Conservation (phyloP, 2,329 filamentous ascomycete species). For the Helotiales sp. region DNA sequence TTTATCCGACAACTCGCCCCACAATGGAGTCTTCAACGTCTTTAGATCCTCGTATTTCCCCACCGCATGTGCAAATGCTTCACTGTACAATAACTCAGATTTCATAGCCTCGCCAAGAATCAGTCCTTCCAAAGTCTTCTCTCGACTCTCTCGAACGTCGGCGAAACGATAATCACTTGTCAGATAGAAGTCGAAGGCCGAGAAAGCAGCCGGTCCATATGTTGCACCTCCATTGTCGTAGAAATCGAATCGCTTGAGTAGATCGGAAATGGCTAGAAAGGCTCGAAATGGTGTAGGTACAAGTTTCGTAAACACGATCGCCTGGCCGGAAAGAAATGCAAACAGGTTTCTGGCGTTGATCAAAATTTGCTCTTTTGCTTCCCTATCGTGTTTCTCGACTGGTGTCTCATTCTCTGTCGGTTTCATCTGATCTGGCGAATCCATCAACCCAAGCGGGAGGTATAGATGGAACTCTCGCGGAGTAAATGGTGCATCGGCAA, state of each 20-base stretch:
- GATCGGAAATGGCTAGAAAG: conserved; percentile 52
- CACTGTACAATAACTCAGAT: conserved; percentile 79
- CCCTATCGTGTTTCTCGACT: conserved; percentile 50
- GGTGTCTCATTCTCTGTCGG: conserved; percentile 33
- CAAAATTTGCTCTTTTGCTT: conserved; percentile 54
- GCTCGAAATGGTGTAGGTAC: conserved; percentile 54
- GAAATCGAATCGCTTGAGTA: conserved; percentile 60
- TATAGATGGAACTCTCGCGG: conserved; percentile 51
- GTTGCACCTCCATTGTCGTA: conserved; percentile 55
- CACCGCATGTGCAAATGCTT: conserved; percentile 87
- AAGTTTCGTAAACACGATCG: conserved; percentile 57
- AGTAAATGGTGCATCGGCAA: conserved; percentile 28
- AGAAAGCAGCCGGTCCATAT: conserved; percentile 59
- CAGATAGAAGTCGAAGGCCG: conserved; percentile 73
- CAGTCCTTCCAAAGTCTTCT: conserved; percentile 87
- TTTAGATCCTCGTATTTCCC: conserved; percentile 80
- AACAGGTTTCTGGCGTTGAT: conserved; percentile 65
- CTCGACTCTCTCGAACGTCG: conserved; percentile 78
- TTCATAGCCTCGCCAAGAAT: conserved; percentile 88
- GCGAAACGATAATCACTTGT: conserved; percentile 69
- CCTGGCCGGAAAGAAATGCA: conserved; percentile 63
- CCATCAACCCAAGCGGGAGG: conserved; percentile 41
- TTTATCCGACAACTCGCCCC: conserved; percentile 64
- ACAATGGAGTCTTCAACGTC: conserved; percentile 66
- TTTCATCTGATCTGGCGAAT: background rate